phyloP scores from a whole-genome alignment of 225 moss, liverwort and hornwort genomes.

The Physcomitrium patens region DNA sequence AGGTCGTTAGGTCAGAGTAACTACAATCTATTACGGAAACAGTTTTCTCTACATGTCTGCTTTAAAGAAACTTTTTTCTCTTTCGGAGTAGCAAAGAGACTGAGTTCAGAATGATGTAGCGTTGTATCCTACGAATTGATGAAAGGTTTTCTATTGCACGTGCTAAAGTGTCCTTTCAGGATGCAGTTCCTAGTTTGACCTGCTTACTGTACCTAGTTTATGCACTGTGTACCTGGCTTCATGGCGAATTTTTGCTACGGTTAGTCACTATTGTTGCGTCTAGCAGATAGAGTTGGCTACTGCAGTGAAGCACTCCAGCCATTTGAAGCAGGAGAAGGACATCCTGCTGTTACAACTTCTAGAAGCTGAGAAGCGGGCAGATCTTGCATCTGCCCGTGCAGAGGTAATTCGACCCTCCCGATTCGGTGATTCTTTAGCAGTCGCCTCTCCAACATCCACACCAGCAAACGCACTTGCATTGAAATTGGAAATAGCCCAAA shows the following conservation, averaged over 20 bases:
- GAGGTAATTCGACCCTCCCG: conserved; percentile 46
- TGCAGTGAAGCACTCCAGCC: conserved; percentile 55
- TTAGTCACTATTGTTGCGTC: neutral
- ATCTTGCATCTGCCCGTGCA: conserved; percentile 66
- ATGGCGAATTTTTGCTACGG: neutral
- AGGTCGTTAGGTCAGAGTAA: neutral
- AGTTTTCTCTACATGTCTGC: neutral
- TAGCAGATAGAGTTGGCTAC: conserved; percentile 67
- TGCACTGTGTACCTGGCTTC: neutral
- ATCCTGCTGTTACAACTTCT: conserved; percentile 59
- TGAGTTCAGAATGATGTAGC: neutral
- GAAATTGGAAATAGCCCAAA: neutral
- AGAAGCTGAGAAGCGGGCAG: conserved; percentile 63
- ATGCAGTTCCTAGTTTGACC: neutral
- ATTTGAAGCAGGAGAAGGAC: conserved; percentile 58
- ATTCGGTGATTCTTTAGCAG: neutral
- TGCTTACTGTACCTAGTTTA: neutral
- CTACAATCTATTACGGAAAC: neutral
- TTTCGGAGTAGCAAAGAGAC: neutral
- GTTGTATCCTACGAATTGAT: neutral
- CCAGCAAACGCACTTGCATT: neutral
- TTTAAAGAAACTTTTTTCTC: neutral
- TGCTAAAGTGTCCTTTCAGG: neutral
- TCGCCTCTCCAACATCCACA: neutral
- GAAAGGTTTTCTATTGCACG: neutral